phyloP scores from a whole-genome alignment of 345 rosid species.

The Populus alba region DNA sequence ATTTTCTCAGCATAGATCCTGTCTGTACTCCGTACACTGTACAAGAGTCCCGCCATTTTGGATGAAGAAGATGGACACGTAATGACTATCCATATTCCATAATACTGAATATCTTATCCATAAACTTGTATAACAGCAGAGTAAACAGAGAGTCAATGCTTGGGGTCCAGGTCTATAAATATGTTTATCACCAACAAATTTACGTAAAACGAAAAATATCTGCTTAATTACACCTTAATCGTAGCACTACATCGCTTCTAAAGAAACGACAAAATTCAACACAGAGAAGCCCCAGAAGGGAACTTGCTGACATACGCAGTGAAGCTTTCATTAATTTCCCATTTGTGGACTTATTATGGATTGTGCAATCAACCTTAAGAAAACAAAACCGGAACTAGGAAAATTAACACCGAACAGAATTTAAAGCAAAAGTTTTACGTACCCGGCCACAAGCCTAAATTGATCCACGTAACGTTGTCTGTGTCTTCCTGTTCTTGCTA shows the following conservation, averaged over 20 bases:
- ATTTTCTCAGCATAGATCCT: background rate
- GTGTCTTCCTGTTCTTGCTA: slow-evolving; percentile 45
- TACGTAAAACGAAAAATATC: background rate
- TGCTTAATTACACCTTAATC: background rate
- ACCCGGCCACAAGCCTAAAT: slow-evolving; percentile 56
- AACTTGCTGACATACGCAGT: background rate
- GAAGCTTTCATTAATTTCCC: background rate
- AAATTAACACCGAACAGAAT: background rate
- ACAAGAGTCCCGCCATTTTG: background rate
- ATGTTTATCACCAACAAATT: background rate
- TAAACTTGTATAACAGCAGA: background rate
- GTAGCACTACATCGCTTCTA: background rate
- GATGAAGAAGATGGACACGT: background rate
- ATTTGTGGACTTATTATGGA: background rate
- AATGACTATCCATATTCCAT: background rate
- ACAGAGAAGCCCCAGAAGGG: background rate
- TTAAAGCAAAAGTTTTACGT: background rate
- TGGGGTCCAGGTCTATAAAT: background rate
- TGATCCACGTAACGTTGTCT: slow-evolving; percentile 47
- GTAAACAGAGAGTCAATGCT: background rate
- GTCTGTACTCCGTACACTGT: background rate
- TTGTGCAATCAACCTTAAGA: background rate
- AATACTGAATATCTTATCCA: background rate
- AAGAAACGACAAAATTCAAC: background rate
- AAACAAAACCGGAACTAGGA: background rate